phyloP scores from a whole-genome alignment of 371 early-diverging fungal species.

The Apophysomyces elegans region DNA sequence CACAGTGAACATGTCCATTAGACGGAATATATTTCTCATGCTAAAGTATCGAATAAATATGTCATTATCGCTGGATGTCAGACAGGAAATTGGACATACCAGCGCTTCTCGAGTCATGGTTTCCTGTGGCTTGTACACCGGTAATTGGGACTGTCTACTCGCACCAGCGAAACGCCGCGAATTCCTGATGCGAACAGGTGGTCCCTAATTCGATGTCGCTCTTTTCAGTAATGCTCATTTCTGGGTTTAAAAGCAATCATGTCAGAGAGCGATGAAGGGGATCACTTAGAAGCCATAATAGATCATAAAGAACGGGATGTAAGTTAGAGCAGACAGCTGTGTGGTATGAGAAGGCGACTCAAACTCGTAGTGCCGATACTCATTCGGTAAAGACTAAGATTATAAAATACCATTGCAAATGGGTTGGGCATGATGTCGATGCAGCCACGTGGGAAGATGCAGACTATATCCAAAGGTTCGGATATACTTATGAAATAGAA shows the following conservation, averaged over 20 bases:
- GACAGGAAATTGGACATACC: no score
- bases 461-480: constrained; percentile 1
- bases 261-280: neutral
- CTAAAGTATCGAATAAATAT: no score
- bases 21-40: no score
- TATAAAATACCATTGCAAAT: constrained; percentile 1
- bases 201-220: neutral
- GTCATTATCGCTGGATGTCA: no score
- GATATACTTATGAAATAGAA: neutral
- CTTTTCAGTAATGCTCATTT: neutral
- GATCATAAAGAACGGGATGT: constrained; percentile 7
- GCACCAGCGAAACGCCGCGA: no score
- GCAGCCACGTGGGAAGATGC: constrained; percentile 3
- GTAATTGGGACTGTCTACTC: no score
- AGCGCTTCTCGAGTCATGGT: no score
- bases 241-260: neutral
- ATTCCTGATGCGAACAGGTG: neutral
- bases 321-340: neutral
- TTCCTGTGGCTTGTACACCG: no score
- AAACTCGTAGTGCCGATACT: neutral
- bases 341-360: neutral
- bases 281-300: neutral
- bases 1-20: no score
- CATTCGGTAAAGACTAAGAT: neutral
- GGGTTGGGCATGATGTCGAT: neutral